Percentiles rank a stretch among this genome's conserved stretches.
These are phyloP conservation scores for Sarocladium brachiariae DNA, from an alignment of 2,329 filamentous ascomycete genomes.

Conservation along the genomic window DNA sequence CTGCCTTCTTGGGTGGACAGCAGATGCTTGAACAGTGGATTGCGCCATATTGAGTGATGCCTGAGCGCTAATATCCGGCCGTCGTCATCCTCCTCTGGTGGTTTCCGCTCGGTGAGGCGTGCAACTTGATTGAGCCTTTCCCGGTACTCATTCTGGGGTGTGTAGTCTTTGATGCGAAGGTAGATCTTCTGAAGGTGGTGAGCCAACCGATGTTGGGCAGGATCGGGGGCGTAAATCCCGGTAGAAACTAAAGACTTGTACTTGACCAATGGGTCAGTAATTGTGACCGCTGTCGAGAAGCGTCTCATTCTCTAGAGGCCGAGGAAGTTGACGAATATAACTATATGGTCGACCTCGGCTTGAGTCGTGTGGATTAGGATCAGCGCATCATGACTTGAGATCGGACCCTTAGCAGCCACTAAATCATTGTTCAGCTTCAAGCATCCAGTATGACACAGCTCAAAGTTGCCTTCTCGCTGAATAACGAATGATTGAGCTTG, in stretches of 20 bases:
- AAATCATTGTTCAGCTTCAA: too few species aligned
- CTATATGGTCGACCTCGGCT: background rate
- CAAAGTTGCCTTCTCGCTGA: too few species aligned
- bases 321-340: background rate
- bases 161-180: conserved; percentile 68
- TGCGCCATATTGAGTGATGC: conserved; percentile 50
- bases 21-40: conserved; percentile 52
- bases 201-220: conserved; percentile 64
- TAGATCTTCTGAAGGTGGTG: conserved; percentile 75
- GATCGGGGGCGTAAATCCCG: conserved; percentile 60
- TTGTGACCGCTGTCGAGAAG: conserved; percentile 45
- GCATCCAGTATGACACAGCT: too few species aligned
- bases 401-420: too few species aligned
- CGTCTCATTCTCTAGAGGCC: conserved; percentile 21
- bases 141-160: conserved; percentile 63
- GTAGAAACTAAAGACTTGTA: conserved; percentile 66
- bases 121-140: conserved; percentile 57
- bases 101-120: conserved; percentile 30
- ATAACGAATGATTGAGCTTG: too few species aligned
- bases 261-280: conserved; percentile 68
- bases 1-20: conserved; percentile 49
- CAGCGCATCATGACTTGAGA: conserved; percentile 1
- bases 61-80: conserved; percentile 38
- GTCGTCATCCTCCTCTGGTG: conserved; percentile 22
- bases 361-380: background rate